phyloP scores from a whole-genome alignment of 257 asterid species.

The Hygrophila difformis region DNA sequence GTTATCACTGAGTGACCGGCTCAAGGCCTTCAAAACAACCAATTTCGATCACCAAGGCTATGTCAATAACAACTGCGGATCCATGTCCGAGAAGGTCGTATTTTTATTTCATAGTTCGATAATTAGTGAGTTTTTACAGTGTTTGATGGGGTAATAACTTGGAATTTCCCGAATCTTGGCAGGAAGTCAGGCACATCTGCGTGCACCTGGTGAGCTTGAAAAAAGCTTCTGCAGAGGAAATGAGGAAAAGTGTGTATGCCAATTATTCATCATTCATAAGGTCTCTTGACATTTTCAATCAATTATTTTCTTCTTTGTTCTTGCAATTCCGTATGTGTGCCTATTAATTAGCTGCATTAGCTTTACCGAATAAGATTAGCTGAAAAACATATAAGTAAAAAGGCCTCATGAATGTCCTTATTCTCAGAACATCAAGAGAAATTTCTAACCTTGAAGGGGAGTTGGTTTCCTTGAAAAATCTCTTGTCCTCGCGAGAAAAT shows the following conservation, averaged over 20 bases:
- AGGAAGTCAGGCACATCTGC: slow-evolving; percentile 87
- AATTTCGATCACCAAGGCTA: slow-evolving; percentile 52
- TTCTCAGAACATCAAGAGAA: slow-evolving; percentile 78
- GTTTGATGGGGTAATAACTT: too few species aligned
- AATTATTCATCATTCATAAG: slow-evolving; percentile 84
- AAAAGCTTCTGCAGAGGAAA: slow-evolving; percentile 97
- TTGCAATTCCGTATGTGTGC: neutral
- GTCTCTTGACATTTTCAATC: slow-evolving; percentile 31
- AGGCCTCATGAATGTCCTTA: neutral
- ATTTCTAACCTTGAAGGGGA: slow-evolving; percentile 93
- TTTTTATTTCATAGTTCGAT: neutral
- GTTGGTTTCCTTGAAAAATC: slow-evolving; percentile 70
- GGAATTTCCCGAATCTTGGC: slow-evolving; percentile 6
- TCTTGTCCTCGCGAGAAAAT: slow-evolving; percentile 58
- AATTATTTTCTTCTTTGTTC: neutral
- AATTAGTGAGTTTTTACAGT: neutral
- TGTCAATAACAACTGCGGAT: slow-evolving; percentile 45
- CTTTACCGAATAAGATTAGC: too few species aligned
- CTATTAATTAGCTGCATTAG: too few species aligned
- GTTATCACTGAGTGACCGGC: slow-evolving; percentile 55
- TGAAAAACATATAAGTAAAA: slow-evolving; percentile 2
- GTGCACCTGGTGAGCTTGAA: slow-evolving; percentile 55
- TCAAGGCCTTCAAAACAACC: slow-evolving; percentile 61
- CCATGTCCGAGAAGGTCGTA: slow-evolving; percentile 66
- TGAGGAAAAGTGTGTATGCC: slow-evolving; percentile 87